phyloP scores from a whole-genome alignment of 1,284 basidiomycete species.

The Pseudozyma thailandica region DNA sequence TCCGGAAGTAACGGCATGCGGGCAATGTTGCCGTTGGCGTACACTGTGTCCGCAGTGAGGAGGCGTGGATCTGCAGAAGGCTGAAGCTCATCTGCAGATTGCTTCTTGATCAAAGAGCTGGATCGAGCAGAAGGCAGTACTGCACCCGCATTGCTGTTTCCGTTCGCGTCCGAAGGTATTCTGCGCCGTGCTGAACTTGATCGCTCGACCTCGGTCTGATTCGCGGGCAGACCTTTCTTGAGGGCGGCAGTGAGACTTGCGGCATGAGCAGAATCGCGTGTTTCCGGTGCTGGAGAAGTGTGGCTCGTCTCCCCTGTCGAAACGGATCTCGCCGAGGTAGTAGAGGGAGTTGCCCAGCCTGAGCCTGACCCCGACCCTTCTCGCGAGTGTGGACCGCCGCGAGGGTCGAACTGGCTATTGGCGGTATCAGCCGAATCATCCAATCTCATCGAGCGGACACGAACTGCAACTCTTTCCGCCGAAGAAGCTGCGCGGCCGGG shows the following conservation, averaged over 20 bases:
- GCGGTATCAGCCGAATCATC: constrained; percentile 1
- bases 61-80: neutral
- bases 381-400: constrained; percentile 4
- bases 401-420: constrained; percentile 4
- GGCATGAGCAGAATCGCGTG: constrained; percentile 15
- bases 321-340: constrained; percentile 21
- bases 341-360: constrained; percentile 33
- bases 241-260: constrained; percentile 7
- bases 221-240: constrained; percentile 6
- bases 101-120: constrained; percentile 15
- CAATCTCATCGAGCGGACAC: constrained; percentile 15
- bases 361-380: constrained; percentile 30
- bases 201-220: constrained; percentile 10
- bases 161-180: neutral
- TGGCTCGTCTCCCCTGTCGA: constrained; percentile 42
- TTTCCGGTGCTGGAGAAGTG: constrained; percentile 12
- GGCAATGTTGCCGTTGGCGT: constrained; percentile 43
- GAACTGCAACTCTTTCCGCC: constrained; percentile 5
- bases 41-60: constrained; percentile 1
- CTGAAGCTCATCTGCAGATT: neutral
- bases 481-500: neutral
- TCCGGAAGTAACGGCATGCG: constrained; percentile 24
- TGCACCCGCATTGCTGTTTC: neutral
- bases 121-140: constrained; percentile 6
- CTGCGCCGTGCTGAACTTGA: constrained; percentile 1